phyloP scores from a whole-genome alignment of 2,329 filamentous ascomycete species.

The Fusarium musae region DNA sequence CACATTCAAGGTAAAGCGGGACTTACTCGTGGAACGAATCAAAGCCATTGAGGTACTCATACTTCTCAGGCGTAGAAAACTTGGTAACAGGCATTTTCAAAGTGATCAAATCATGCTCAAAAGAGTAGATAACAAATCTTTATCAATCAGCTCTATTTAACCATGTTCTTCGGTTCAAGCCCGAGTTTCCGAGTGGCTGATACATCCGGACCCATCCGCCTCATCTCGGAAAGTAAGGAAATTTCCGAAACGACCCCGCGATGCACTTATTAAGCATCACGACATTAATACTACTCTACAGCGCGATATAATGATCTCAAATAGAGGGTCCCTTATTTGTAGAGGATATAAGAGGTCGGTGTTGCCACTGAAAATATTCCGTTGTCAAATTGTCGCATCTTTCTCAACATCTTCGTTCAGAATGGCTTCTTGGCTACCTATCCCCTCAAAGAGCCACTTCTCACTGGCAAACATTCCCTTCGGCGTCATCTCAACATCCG shows the following conservation, averaged over 20 bases:
- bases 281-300: background rate
- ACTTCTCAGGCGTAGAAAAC: constrained; percentile 58
- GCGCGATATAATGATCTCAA: background rate
- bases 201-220: background rate
- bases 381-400: background rate
- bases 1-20: no score
- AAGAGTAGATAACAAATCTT: background rate
- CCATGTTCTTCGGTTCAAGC: background rate
- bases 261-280: background rate
- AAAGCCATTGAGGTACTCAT: constrained; percentile 83
- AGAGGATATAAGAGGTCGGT: background rate
- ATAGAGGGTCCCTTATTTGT: background rate
- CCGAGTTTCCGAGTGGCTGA: constrained; percentile 7
- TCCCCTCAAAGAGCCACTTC: constrained; percentile 19
- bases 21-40: constrained; percentile 79
- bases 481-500: constrained; percentile 76
- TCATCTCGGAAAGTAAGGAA: background rate
- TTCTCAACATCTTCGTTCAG: background rate
- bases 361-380: background rate
- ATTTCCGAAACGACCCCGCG: background rate
- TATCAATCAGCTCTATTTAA: constrained; percentile 4
- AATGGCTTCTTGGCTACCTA: constrained; percentile 26
- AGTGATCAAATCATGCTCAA: fast-evolving
- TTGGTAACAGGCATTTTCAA: constrained; percentile 35
- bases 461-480: constrained; percentile 83